Percentiles rank a stretch among this genome's conserved stretches.
Evolutionary conservation across 495 filamentous ascomycete genomes (phyloP).

Genomic region (Daldinia loculata): DNA sequence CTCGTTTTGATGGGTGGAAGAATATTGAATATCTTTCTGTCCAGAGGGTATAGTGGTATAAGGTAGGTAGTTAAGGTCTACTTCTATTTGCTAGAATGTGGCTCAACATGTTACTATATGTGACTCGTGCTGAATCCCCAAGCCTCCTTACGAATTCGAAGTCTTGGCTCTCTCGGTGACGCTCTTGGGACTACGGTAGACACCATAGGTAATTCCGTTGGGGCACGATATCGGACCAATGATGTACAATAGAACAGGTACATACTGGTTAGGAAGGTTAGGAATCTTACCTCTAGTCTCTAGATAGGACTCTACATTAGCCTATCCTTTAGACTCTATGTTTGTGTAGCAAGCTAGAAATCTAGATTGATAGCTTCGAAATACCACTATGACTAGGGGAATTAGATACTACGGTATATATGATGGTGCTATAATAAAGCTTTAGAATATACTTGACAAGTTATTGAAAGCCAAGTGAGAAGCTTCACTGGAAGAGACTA

Average conservation of each 20-base stretch:
- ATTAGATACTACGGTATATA: not conserved
- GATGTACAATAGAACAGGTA: not conserved
- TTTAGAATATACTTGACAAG: not conserved
- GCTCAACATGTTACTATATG: conserved; percentile 9
- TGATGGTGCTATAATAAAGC: not conserved
- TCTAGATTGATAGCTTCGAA: not conserved
- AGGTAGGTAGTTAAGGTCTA: not conserved
- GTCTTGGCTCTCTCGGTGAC: not conserved
- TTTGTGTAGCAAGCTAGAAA: not conserved
- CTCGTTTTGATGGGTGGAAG: not conserved
- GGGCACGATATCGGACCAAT: not conserved
- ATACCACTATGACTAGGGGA: not conserved
- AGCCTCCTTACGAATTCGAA: conserved; percentile 1
- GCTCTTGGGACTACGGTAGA: not conserved
- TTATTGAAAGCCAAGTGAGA: not conserved
- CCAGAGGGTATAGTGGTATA: not conserved
- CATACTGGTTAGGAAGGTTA: not conserved
- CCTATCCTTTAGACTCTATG: not conserved
- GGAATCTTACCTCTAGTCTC: not conserved
- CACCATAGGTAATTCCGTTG: conserved; percentile 5
- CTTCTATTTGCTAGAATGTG: not conserved
- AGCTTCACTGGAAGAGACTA: not conserved
- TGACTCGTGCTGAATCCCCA: not conserved
- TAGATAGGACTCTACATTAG: not conserved
- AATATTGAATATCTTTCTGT: not conserved